These are phyloP conservation scores for Histomonas meleagridis DNA, from an alignment of 208 protist species.

Conservation along the genomic window DNA sequence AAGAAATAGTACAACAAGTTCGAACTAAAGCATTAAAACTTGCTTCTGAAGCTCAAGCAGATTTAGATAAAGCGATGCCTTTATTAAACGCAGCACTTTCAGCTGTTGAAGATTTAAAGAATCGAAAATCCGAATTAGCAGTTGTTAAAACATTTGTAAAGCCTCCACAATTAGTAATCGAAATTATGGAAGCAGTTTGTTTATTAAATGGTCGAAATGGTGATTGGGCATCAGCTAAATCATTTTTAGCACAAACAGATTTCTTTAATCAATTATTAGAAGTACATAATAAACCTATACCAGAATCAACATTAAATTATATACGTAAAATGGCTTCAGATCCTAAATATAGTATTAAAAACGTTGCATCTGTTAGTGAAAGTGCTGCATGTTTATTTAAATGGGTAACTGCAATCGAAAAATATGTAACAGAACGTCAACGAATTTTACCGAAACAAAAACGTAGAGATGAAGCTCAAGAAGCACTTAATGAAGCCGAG, in stretches of 20 bases:
- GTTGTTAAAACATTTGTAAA: conserved; percentile 34
- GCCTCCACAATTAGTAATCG: conserved; percentile 12
- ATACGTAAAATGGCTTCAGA: conserved; percentile 77
- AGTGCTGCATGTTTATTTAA: conserved; percentile 56
- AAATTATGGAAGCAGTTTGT: conserved; percentile 38
- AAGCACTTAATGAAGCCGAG: conserved; percentile 53
- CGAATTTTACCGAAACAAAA: conserved; percentile 87
- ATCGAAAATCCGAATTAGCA: conserved; percentile 20
- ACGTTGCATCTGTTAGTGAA: background rate
- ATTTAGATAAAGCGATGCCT: conserved; percentile 20
- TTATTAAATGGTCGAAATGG: background rate
- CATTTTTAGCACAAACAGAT: conserved; percentile 70
- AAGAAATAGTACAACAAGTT: conserved; percentile 2
- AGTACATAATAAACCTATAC: conserved; percentile 84
- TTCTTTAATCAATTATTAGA: conserved; percentile 83
- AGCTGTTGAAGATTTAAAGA: conserved; percentile 31
- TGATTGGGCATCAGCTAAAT: background rate
- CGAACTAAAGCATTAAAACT: background rate
- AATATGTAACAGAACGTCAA: conserved; percentile 73
- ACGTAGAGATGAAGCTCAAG: conserved; percentile 70
- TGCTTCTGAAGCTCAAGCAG: conserved; percentile 5
- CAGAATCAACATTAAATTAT: conserved; percentile 76
- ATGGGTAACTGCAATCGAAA: conserved; percentile 56
- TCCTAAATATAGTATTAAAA: conserved; percentile 50
- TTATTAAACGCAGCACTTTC: background rate